Percentiles rank a stretch among this genome's conserved stretches.
Evolutionary conservation across 1,139 yeast genomes (phyloP).

Genomic region (Meyerozyma sp.): DNA sequence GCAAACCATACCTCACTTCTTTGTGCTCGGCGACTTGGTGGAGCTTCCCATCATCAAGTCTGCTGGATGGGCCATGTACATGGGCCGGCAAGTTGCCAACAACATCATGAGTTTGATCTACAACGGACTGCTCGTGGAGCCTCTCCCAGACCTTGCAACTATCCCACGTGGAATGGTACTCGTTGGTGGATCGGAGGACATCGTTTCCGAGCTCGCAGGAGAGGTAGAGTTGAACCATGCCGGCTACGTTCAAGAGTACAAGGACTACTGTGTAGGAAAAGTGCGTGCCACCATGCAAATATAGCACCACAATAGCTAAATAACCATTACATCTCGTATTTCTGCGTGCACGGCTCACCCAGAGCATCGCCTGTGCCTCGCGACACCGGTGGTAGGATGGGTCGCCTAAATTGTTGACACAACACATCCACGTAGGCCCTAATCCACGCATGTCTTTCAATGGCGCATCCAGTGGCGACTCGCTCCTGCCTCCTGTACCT

Average conservation of each 20-base stretch:
- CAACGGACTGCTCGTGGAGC: conserved; percentile 27
- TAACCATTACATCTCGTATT: neutral
- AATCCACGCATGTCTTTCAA: neutral
- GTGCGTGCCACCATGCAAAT: conserved; percentile 18
- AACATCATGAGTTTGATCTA: conserved; percentile 28
- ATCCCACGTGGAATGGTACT: conserved; percentile 42
- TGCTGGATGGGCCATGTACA: conserved; percentile 46
- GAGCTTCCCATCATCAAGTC: conserved; percentile 38
- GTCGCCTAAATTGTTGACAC: too few species aligned
- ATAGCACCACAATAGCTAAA: neutral
- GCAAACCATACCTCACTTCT: conserved; percentile 18
- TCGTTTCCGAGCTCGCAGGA: conserved; percentile 34
- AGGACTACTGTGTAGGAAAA: conserved; percentile 30
- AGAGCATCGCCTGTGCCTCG: too few species aligned
- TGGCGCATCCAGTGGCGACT: neutral
- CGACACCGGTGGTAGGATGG: too few species aligned
- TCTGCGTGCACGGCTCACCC: too few species aligned
- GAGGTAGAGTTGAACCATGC: conserved; percentile 31
- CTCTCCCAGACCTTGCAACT: conserved; percentile 26
- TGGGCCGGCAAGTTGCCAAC: conserved; percentile 39
- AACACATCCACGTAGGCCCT: too few species aligned
- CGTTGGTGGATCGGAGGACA: conserved; percentile 38
- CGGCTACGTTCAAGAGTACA: conserved; percentile 34
- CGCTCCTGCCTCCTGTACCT: conserved; percentile 11
- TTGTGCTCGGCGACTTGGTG: conserved; percentile 38